phyloP scores from a whole-genome alignment of 1,139 yeast genomes.

The Groenewaldozyma auringiensis region DNA sequence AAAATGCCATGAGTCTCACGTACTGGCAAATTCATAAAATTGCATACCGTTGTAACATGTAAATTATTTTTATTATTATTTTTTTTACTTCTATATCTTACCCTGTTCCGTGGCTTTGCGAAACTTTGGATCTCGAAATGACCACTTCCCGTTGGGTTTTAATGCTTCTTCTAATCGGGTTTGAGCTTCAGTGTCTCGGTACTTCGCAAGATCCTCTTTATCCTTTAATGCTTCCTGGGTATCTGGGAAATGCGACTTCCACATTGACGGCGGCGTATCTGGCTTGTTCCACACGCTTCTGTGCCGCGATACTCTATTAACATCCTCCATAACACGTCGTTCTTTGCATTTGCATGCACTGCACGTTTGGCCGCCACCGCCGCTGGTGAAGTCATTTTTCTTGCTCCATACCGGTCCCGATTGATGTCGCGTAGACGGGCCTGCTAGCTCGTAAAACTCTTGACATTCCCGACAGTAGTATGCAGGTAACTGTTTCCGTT shows the following conservation, averaged over 20 bases:
- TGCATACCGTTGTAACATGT: not conserved
- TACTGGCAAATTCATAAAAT: not conserved
- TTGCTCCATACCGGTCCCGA: slow-evolving; percentile 18
- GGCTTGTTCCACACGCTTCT: slow-evolving; percentile 21
- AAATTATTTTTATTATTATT: too few relatives aligned
- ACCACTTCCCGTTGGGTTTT: slow-evolving; percentile 17
- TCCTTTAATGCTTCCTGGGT: slow-evolving; percentile 26
- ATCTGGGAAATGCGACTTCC: slow-evolving; percentile 28
- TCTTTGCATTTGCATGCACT: slow-evolving; percentile 9
- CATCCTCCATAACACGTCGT: not conserved
- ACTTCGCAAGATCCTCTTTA: slow-evolving; percentile 14
- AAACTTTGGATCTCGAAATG: slow-evolving; percentile 18
- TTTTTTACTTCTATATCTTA: too few relatives aligned
- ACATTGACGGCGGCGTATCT: slow-evolving; percentile 29
- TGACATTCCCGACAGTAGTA: slow-evolving; percentile 22
- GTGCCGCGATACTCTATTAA: slow-evolving; percentile 20
- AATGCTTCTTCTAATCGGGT: slow-evolving; percentile 19
- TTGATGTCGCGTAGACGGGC: slow-evolving; percentile 13
- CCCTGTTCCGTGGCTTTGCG: slow-evolving; percentile 7
- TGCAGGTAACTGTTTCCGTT: slow-evolving; percentile 24
- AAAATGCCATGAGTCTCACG: not conserved
- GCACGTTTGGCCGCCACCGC: too few relatives aligned
- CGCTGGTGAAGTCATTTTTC: slow-evolving; percentile 1
- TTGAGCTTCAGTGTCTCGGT: slow-evolving; percentile 13
- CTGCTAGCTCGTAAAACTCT: slow-evolving; percentile 22